These are phyloP conservation scores for Calocybe gangraenosa DNA, from an alignment of 768 basidiomycete genomes.

Conservation along the genomic window DNA sequence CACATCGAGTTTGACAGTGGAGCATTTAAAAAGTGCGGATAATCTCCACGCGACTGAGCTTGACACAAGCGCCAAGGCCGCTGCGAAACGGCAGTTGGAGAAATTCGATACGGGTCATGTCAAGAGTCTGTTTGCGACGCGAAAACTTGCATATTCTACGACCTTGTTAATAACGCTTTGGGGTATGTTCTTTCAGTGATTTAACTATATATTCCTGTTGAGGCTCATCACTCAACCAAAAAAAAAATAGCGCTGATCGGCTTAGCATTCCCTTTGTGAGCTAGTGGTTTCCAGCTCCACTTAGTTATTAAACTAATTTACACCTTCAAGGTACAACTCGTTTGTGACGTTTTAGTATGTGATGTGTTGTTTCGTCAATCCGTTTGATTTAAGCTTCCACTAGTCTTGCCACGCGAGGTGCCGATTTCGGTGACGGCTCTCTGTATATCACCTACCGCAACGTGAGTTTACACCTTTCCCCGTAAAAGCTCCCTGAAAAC, in stretches of 20 bases:
- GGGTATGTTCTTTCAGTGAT: conserved; percentile 23
- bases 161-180: conserved; percentile 54
- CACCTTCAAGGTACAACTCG: conserved; percentile 40
- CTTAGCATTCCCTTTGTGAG: conserved; percentile 71
- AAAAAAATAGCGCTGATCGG: conserved; percentile 59
- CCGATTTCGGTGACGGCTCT: conserved; percentile 65
- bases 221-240: neutral
- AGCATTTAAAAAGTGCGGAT: conserved; percentile 37
- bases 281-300: conserved; percentile 18
- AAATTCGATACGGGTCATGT: conserved; percentile 38
- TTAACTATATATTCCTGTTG: neutral
- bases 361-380: no score
- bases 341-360: conserved; percentile 54
- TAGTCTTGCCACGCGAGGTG: conserved; percentile 63
- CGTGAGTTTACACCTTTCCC: conserved; percentile 30
- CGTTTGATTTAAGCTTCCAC: no score
- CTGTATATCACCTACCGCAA: conserved; percentile 73
- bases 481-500: no score
- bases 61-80: conserved; percentile 14
- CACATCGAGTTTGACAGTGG: conserved; percentile 42
- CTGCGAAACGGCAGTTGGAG: conserved; percentile 34
- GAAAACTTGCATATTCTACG: conserved; percentile 63
- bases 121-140: conserved; percentile 58
- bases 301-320: neutral
- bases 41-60: conserved; percentile 1